Percentiles rank a stretch among this genome's conserved stretches.
phyloP scores from a whole-genome alignment of 78 protist genomes.

The Isochrysis galbana region DNA sequence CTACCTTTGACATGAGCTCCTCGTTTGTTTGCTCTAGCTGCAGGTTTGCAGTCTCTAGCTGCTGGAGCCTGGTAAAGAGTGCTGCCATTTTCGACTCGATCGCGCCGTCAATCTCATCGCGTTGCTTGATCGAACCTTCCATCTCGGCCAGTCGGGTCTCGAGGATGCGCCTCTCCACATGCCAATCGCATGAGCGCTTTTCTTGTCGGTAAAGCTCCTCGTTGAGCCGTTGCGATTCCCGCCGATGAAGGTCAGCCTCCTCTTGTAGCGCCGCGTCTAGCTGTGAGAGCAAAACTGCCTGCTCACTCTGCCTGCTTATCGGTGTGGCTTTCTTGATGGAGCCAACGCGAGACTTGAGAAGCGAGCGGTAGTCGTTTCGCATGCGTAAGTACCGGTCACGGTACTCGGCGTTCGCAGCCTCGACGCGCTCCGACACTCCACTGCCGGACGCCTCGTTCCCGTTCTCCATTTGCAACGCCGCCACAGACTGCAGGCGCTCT shows the following conservation, averaged over 20 bases:
- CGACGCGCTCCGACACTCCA: not conserved
- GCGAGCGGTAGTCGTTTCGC: not conserved
- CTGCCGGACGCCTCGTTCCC: not conserved
- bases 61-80: not conserved
- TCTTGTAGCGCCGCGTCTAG: not conserved
- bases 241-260: not conserved
- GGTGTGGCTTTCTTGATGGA: not conserved
- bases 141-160: not conserved
- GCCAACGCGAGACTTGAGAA: not conserved
- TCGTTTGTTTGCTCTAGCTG: not conserved
- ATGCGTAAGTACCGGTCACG: constrained; percentile 6
- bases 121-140: not conserved
- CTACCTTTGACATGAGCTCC: not conserved
- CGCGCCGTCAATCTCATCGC: not conserved
- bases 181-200: not conserved
- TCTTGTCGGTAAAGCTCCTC: constrained; percentile 7
- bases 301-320: not conserved
- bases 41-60: not conserved
- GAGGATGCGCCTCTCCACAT: not conserved
- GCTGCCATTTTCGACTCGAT: not conserved
- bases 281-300: not conserved
- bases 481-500: not conserved
- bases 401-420: not conserved
- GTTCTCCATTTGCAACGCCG: not conserved
- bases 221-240: constrained; percentile 17